Evolutionary conservation across 352 stramenopile genomes (phyloP), one percentile per base, ranked within the genome.

Genomic region (Plasmopara viticola): DNA sequence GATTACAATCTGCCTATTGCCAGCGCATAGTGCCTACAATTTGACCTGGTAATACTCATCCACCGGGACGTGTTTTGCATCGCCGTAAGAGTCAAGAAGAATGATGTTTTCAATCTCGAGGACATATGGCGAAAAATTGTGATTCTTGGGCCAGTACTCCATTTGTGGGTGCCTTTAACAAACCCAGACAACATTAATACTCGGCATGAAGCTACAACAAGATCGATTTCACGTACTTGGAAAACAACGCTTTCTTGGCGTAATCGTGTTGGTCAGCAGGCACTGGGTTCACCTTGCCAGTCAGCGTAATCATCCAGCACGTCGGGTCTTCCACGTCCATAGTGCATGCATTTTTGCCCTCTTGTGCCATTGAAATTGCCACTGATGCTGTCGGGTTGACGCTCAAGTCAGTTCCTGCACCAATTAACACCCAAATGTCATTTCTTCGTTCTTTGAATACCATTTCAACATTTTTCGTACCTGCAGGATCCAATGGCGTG

Each of bases 241-340:
- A 87, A 48, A 85, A 90, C n/a, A 90, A 55, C 20, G 66, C 74
- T 47, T 79, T 62, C 25, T 81, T 60, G 9, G 78, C 76, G 51
- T 68, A 74, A 12, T 69, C 57, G 44, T 64, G 61, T 31, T 77
- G 64, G 34, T 77, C 74, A 12, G 31, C 56, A 1, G 56, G 35
- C 17, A 86, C 70, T 6, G 70, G 75, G 13, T 68, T 55, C 37
- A 89, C 67, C 9, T 68, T 70, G 47, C 78, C 78, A 2, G 70
- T 64, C 25, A 89, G 48, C 46, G 71, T 78, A 44, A 85, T 25
- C 43, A 82, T 84, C 75, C 73, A 86, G 66, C 78, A 89, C 18
- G 78, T 89, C 15, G 78, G 78, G 65, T 89, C 75, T 57, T 82
- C 61, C 9, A 73, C 65, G 47, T 90, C 79, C 65, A 77, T 83